Evolutionary conservation across 1,284 basidiomycete genomes (phyloP), one percentile per base, ranked within the genome.

Genomic region (Ganoderma sinense): DNA sequence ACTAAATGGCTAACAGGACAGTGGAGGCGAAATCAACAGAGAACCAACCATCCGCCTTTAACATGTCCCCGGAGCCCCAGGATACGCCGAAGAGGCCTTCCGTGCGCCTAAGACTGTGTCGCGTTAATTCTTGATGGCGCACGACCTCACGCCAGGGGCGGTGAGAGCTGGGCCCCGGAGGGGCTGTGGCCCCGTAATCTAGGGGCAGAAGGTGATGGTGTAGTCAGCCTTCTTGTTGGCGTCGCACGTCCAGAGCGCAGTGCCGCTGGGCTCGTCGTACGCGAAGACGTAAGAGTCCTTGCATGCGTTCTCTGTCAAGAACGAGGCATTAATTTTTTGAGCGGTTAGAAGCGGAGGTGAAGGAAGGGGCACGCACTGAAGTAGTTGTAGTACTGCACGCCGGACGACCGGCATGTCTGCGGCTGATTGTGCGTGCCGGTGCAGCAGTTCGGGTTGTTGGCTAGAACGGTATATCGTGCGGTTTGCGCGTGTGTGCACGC

Each of bases 371-470:
- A 78, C 82, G 63, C 71, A 83, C 82, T 89, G 84, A 90, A 91
- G 78, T 86, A 89, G 64, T 75, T 77, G 78, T 90, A 90, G 78
- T 81, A 86, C 31, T 77, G 73, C 40, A 88, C 84, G 72, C 85
- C 86, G 29, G 82, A 83, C n/a, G 79, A 66, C n/a, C 87, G 87
- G 78, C 88, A 89, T 0, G 87, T 88, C 1, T 74, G 80, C 0
- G 86, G 78, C 14, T 84, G 88, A 75, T 82, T 81, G 79, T 85
- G 80, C 7, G 71, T 77, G n/a, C 88, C 89, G 48, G 85, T 83
- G 82, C 88, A 89, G 81, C 89, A 90, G 78, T 88, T 87, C 40
- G 82, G 75, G 31, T 85, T 86, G 78, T 89, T 82, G 26, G 73
- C 83, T 85, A 63, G 10, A 3, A 39, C 13, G 18, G 14, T 6